These are phyloP conservation scores for Pseudopithomyces chartarum DNA, from an alignment of 2,329 filamentous ascomycete species.

Conservation along the genomic window DNA sequence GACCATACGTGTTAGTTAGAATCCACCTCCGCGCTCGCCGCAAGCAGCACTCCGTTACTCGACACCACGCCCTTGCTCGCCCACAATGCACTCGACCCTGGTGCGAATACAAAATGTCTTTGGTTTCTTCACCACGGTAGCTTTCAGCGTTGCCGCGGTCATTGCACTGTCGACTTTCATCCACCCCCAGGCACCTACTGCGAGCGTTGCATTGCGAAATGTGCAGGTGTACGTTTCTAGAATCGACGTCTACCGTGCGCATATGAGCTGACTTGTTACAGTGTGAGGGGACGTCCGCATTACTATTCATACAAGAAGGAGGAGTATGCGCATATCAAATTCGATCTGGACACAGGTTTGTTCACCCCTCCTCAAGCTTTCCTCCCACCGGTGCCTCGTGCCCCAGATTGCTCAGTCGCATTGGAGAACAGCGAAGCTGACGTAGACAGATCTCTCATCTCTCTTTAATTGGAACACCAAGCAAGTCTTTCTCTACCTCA, in stretches of 20 bases:
- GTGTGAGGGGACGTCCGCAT: slow-evolving; percentile 88
- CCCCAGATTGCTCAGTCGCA: neutral
- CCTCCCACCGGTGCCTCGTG: neutral
- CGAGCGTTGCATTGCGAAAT: slow-evolving; percentile 70
- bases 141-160: slow-evolving; percentile 77
- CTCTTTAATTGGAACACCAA: slow-evolving; percentile 99
- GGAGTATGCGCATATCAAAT: slow-evolving; percentile 93
- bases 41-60: slow-evolving; percentile 5
- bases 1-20: slow-evolving; percentile 35
- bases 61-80: neutral
- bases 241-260: neutral
- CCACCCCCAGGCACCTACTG: slow-evolving; percentile 69
- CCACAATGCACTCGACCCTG: slow-evolving; percentile 80
- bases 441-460: slow-evolving; percentile 71
- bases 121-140: slow-evolving; percentile 96
- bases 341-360: slow-evolving; percentile 80
- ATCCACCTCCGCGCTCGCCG: slow-evolving; percentile 14
- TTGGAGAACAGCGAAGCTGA: neutral
- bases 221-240: slow-evolving; percentile 73
- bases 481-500: slow-evolving; percentile 95
- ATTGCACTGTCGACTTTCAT: slow-evolving; percentile 82
- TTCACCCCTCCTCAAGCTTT: slow-evolving; percentile 2
- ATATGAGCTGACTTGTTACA: slow-evolving; percentile 43
- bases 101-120: slow-evolving; percentile 91
- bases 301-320: slow-evolving; percentile 93